Evolutionary conservation across 2,329 filamentous ascomycete genomes (phyloP).

Genomic region (Ceratocystis variospora): DNA sequence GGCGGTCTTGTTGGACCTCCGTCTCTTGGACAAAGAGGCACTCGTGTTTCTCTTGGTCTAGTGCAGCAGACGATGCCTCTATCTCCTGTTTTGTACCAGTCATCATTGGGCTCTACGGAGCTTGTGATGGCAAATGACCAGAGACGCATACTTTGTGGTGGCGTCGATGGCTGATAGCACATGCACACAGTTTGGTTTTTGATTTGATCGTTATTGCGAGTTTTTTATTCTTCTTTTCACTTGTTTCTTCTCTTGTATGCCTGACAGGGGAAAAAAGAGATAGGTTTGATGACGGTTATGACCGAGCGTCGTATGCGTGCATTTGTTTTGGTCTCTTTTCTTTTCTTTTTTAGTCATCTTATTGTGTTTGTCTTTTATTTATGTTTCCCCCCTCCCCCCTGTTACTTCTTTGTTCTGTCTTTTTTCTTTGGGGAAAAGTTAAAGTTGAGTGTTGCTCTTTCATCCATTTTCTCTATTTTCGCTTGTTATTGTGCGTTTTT

Average conservation of each 20-base stretch:
- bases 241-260: conserved; percentile 1
- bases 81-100: background rate
- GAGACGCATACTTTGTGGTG: background rate
- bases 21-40: background rate
- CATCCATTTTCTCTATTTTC: too few relatives aligned
- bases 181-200: too few relatives aligned
- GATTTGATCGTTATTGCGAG: background rate
- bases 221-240: background rate
- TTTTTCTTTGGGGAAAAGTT: too few relatives aligned
- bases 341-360: background rate
- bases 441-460: too few relatives aligned
- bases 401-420: background rate
- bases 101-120: background rate
- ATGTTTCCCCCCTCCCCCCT: background rate
- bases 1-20: background rate
- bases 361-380: background rate
- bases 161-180: too few relatives aligned
- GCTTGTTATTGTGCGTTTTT: too few relatives aligned
- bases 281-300: conserved; percentile 10
- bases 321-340: background rate
- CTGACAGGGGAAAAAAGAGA: background rate
- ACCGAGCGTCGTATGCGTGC: background rate
- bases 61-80: background rate
- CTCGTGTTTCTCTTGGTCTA: background rate
- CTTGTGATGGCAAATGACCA: background rate